Evolutionary conservation across 1,284 basidiomycete genomes (phyloP).

Genomic region (Coniophora puteana): DNA sequence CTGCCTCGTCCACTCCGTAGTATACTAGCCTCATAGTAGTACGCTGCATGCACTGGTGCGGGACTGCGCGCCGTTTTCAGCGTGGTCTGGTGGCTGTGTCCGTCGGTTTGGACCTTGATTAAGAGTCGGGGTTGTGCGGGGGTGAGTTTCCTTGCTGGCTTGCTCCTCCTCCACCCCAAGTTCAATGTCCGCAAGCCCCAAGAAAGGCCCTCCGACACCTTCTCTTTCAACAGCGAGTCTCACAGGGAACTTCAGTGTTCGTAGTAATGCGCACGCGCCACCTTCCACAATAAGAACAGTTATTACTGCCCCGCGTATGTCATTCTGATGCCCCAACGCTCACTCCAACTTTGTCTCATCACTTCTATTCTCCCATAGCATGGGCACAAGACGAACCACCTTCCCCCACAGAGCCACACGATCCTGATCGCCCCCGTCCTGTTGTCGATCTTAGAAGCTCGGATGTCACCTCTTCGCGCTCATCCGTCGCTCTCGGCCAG

Average conservation of each 20-base stretch:
- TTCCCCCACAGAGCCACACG: conserved; percentile 53
- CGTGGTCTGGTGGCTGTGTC: neutral
- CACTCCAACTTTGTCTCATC: conserved; percentile 13
- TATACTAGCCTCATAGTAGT: too few species aligned
- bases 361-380: conserved; percentile 40
- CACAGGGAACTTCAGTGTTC: conserved; percentile 39
- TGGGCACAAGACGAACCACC: conserved; percentile 82
- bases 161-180: conserved; percentile 31
- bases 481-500: conserved; percentile 33
- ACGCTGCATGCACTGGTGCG: too few species aligned
- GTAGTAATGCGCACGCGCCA: conserved; percentile 33
- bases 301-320: conserved; percentile 68
- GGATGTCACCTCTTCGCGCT: conserved; percentile 50
- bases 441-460: conserved; percentile 39
- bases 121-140: neutral
- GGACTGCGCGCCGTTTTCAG: conserved; percentile 1
- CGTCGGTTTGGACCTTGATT: conserved; percentile 10
- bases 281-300: conserved; percentile 47
- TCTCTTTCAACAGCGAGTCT: conserved; percentile 39
- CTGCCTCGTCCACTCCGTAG: too few species aligned
- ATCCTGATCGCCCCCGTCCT: conserved; percentile 24
- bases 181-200: conserved; percentile 13
- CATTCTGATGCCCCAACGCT: neutral
- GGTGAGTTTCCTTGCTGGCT: neutral
- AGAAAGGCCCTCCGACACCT: conserved; percentile 26